Base-by-base conservation (phyloP, 257 asterid species). In the Verbascum thapsus region DNA sequence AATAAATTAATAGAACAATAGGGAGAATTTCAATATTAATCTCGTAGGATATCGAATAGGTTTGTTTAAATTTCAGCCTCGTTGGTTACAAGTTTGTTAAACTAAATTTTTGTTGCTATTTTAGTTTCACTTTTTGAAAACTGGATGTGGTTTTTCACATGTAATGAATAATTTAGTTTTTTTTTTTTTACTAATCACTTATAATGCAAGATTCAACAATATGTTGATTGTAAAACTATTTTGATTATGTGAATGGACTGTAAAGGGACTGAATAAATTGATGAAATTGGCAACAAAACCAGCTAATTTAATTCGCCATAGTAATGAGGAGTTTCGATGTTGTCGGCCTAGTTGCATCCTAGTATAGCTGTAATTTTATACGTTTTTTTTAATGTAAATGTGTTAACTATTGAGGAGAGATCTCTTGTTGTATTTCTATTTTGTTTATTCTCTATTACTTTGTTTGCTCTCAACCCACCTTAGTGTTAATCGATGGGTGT, bases 301-400 rank as follows among this genome's bases (percentile, higher is more conserved):
- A 74, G 54, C 64, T 17, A 43, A 63, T n/a, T 43, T 15, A 4
- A 60, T 6, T 34, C 40, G 23, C 61, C 40, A 61, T 45, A 45
- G 38, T 26, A 10, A 65, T 44, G 43, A 67, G 55, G 50, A 63
- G 44, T 45, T 64, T 53, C 63, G 66, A 61, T 55, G 70, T 61
- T 72, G 74, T 56, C 72, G 68, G 76, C 72, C 81, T 44, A 67
- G 37, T 76, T 76, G 81, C 68, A 52, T 53, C 42, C 42, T 58
- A 64, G 64, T 68, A 67, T 58, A 44, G 72, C 32, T 26, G 32
- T 35, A 17, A 55, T 72, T 58, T 39, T 42, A 34, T 57, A 49
- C 56, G 61, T 63, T 43, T 58, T 18, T 63, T 32, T 45, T 75
- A 26, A 45, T 44, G 2, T 10, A 26, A 42, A 41, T 44, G 61